Evolutionary conservation across 1,139 yeast genomes (phyloP).

Genomic region (Torulaspora globosa): DNA sequence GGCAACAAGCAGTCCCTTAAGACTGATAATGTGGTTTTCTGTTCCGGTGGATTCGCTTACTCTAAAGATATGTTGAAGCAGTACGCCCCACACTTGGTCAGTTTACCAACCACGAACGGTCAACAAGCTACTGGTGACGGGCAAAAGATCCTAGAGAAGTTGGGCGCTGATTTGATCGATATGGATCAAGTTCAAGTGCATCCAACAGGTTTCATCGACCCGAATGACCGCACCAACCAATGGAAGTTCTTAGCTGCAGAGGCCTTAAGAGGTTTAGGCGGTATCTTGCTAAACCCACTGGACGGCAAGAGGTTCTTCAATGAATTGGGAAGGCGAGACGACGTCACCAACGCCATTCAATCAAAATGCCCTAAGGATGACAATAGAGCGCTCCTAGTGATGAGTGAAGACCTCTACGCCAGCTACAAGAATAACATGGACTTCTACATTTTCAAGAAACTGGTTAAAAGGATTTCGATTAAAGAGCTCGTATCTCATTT

Average conservation of each 20-base stretch:
- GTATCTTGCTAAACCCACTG: constrained; percentile 53
- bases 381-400: constrained; percentile 39
- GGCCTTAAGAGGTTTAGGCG: constrained; percentile 75
- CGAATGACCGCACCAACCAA: constrained; percentile 47
- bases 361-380: constrained; percentile 39
- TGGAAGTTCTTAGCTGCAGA: constrained; percentile 75
- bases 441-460: constrained; percentile 62
- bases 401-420: constrained; percentile 39
- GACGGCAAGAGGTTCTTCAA: constrained; percentile 67
- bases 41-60: constrained; percentile 68
- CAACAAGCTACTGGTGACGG: constrained; percentile 77
- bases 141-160: constrained; percentile 52
- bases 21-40: constrained; percentile 52
- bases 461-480: constrained; percentile 53
- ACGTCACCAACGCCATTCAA: constrained; percentile 51
- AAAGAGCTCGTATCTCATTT: constrained; percentile 46
- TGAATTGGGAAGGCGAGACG: constrained; percentile 67
- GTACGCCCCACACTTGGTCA: constrained; percentile 59
- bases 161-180: constrained; percentile 62
- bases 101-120: constrained; percentile 71
- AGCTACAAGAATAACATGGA: constrained; percentile 48
- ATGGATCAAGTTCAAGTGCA: constrained; percentile 77
- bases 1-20: constrained; percentile 29
- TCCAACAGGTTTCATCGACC: constrained; percentile 77
- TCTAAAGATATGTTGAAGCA: constrained; percentile 49